Base-by-base conservation (phyloP, 2,329 filamentous ascomycete genomes). In the Dactylellina leptospora region DNA sequence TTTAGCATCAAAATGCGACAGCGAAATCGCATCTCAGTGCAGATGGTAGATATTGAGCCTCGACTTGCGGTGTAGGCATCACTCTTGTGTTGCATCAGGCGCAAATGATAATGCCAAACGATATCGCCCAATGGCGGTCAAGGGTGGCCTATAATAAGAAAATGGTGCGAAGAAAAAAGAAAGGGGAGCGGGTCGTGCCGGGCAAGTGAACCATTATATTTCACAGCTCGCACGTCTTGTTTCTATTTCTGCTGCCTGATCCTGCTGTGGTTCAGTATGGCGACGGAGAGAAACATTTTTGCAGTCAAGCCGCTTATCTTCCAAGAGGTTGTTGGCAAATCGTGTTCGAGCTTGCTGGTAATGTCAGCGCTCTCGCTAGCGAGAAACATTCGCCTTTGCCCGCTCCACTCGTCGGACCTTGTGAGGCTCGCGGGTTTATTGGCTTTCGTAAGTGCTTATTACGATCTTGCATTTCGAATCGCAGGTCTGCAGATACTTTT, bases 311-410 rank as follows among this genome's bases (percentile, higher is more conserved):
- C n/a, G n/a, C 6, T 45, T 20, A 5, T 18, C 18, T 8, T 45
- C 40, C 8, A 20, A 45, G 16, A n/a, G n/a, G n/a, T n/a, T n/a
- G n/a, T n/a, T n/a, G n/a, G n/a, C n/a, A n/a, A n/a, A n/a, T n/a
- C n/a, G n/a, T n/a, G n/a, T n/a, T n/a, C n/a, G n/a, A n/a, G n/a
- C n/a, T n/a, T n/a, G n/a, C n/a, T 42, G 40, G 18, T 16, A 9
- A 45, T 45, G 20, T 45, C 5, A 45, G 40, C 16, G 22, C n/a
- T 20, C n/a, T 18, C 20, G 20, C 20, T 45, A 45, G 20, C 50
- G 50, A 56, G 61, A 66, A 44, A 66, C 51, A 66, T 42, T 58
- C 61, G 61, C 61, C 44, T 58, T 66, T 16, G 44, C 22, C 53
- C 53, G 51, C 44, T 22, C 20, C 16, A 30, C 27, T 44, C 16